Conservation (phyloP, 1,284 basidiomycete genomes). For the Leccinum subrobustum region DNA sequence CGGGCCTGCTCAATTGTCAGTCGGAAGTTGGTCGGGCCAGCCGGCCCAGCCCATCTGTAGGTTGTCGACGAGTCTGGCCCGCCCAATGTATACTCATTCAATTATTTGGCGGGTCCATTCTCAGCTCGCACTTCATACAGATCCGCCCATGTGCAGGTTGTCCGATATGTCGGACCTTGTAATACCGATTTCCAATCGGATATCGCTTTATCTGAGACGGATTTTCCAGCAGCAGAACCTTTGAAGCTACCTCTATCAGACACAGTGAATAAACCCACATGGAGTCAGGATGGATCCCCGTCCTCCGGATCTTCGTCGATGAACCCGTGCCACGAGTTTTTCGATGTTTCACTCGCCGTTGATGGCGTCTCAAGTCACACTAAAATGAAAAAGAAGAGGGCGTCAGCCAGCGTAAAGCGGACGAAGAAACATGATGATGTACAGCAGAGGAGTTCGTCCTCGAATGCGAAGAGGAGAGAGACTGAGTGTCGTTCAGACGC, state of each 20-base stretch:
- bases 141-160: no score
- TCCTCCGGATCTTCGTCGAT: slow-evolving; percentile 2
- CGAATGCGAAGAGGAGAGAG: slow-evolving; percentile 3
- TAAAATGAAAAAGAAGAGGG: slow-evolving; percentile 12
- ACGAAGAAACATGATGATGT: slow-evolving; percentile 8
- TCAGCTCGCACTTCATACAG: no score
- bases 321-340: background rate
- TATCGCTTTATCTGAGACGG: slow-evolving; percentile 25
- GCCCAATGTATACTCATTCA: no score
- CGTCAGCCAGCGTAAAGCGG: background rate
- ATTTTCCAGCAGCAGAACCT: slow-evolving; percentile 18
- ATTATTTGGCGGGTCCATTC: no score
- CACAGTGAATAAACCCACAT: slow-evolving; percentile 17
- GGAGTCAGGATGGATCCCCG: background rate
- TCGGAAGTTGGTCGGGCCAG: no score
- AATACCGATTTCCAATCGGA: slow-evolving; percentile 4
- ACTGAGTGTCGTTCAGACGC: background rate
- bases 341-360: background rate
- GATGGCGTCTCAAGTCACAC: background rate
- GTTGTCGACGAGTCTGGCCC: no score
- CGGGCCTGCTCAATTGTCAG: no score
- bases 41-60: no score
- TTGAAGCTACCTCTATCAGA: slow-evolving; percentile 26
- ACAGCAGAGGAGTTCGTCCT: background rate
- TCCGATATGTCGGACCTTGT: no score